Conservation (phyloP, 495 filamentous ascomycete species). For the Tetracladium setigerum region DNA sequence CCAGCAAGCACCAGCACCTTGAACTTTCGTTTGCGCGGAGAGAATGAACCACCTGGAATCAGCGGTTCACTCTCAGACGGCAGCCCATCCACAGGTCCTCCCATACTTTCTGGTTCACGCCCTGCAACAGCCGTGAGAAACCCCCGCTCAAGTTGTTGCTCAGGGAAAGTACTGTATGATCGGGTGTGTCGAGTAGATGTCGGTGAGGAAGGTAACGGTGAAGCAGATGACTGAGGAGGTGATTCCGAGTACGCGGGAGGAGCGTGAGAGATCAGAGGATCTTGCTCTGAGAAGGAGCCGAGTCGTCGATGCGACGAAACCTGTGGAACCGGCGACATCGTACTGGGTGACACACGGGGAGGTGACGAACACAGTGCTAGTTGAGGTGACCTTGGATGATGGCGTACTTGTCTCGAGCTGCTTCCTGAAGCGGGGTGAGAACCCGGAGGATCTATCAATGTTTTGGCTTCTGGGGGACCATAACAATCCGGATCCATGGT, state of each 20-base stretch:
- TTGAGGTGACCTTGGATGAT: not conserved
- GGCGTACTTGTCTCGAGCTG: slow-evolving; percentile 5
- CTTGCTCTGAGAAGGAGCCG: not conserved
- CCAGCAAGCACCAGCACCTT: slow-evolving; percentile 1
- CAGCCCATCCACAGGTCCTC: slow-evolving; percentile 2
- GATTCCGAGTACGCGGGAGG: slow-evolving; percentile 17
- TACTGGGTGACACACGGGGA: slow-evolving; percentile 5
- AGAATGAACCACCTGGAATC: not conserved
- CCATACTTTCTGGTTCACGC: slow-evolving; percentile 19
- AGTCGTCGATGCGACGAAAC: slow-evolving; percentile 1
- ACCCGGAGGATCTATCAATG: slow-evolving; percentile 5
- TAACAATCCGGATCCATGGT: slow-evolving; percentile 5
- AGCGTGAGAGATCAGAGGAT: slow-evolving; percentile 1
- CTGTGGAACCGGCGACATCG: slow-evolving; percentile 2
- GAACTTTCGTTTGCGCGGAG: not conserved
- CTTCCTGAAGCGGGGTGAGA: not conserved
- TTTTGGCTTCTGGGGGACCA: slow-evolving; percentile 14
- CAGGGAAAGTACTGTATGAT: slow-evolving; percentile 17
- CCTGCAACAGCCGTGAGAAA: slow-evolving; percentile 5
- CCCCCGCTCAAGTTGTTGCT: slow-evolving; percentile 14
- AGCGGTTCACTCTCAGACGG: slow-evolving; percentile 12
- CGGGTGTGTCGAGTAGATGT: not conserved
- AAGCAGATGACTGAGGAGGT: not conserved
- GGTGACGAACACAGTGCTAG: not conserved
- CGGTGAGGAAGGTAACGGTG: not conserved